Evolutionary conservation across 1,139 yeast species (phyloP).

Genomic region (Yamadazyma aaseri): DNA sequence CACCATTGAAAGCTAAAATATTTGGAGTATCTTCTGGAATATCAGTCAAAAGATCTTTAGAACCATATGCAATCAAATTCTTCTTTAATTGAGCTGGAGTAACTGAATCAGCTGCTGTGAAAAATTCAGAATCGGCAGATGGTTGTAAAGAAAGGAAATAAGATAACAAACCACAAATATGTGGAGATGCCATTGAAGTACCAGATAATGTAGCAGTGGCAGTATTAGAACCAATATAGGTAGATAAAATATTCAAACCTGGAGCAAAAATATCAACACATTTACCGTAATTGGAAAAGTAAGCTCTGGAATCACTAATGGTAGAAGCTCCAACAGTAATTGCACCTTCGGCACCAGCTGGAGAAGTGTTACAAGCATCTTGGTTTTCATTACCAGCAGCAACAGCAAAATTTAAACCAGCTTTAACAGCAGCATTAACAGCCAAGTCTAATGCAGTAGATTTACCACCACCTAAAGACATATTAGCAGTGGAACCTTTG

Average conservation of each 20-base stretch:
- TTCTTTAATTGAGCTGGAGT: conserved; percentile 36
- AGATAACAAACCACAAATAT: conserved; percentile 40
- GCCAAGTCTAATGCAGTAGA: conserved; percentile 44
- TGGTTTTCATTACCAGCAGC: conserved; percentile 48
- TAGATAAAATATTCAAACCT: conserved; percentile 41
- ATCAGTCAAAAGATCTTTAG: conserved; percentile 36
- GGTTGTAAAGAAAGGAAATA: conserved; percentile 44
- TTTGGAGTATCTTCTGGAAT: conserved; percentile 79
- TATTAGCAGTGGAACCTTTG: conserved; percentile 45
- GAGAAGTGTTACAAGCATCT: conserved; percentile 44
- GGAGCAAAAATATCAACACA: conserved; percentile 49
- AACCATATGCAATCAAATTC: conserved; percentile 37
- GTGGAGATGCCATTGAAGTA: conserved; percentile 48
- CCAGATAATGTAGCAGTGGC: conserved; percentile 39
- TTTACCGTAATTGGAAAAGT: conserved; percentile 43
- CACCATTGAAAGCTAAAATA: conserved; percentile 89
- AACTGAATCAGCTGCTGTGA: conserved; percentile 45
- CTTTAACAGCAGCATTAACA: conserved; percentile 40
- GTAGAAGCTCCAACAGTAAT: conserved; percentile 46
- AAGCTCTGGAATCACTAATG: conserved; percentile 36
- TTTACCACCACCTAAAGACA: conserved; percentile 45
- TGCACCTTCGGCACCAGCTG: conserved; percentile 43
- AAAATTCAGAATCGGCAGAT: conserved; percentile 40
- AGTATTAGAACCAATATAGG: conserved; percentile 37
- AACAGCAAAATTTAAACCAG: conserved; percentile 44